These are phyloP conservation scores for Pleurotus ostreatus DNA, from an alignment of 768 basidiomycete species.

Conservation along the genomic window DNA sequence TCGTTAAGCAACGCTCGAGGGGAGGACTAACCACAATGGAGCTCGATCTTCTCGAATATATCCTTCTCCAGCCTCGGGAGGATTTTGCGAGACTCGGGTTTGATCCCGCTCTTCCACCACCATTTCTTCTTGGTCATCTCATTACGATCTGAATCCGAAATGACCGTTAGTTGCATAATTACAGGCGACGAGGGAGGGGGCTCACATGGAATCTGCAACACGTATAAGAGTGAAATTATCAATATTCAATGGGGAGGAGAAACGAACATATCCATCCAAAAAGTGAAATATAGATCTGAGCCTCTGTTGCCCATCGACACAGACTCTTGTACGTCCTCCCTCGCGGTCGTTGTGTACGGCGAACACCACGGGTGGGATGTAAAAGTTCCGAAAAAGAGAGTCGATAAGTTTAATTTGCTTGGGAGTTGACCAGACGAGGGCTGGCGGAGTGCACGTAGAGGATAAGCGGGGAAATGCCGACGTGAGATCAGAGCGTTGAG, in stretches of 20 bases:
- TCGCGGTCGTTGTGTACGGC: conserved; percentile 52
- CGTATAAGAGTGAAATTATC: no score
- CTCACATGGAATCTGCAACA: conserved; percentile 17
- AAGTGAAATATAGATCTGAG: conserved; percentile 78
- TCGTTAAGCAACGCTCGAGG: not conserved
- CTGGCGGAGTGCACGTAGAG: conserved; percentile 26
- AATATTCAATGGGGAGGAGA: no score
- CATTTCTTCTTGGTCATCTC: conserved; percentile 53
- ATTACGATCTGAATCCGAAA: conserved; percentile 44
- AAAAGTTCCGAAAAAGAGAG: conserved; percentile 74
- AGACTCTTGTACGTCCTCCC: conserved; percentile 52
- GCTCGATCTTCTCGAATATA: conserved; percentile 48
- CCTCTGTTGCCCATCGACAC: conserved; percentile 84
- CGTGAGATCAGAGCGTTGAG: not conserved
- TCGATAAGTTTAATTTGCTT: conserved; percentile 76
- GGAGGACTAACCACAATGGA: conserved; percentile 59
- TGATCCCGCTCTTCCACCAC: conserved; percentile 44
- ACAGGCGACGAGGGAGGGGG: not conserved
- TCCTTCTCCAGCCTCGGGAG: conserved; percentile 50
- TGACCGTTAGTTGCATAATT: no score
- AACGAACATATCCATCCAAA: conserved; percentile 58
- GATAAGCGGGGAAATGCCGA: not conserved
- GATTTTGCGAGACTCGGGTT: conserved; percentile 42
- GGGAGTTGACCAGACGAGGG: conserved; percentile 69
- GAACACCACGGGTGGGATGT: conserved; percentile 78